phyloP scores from a whole-genome alignment of 2,329 filamentous ascomycete genomes.

The Fonsecaea pedrosoi region DNA sequence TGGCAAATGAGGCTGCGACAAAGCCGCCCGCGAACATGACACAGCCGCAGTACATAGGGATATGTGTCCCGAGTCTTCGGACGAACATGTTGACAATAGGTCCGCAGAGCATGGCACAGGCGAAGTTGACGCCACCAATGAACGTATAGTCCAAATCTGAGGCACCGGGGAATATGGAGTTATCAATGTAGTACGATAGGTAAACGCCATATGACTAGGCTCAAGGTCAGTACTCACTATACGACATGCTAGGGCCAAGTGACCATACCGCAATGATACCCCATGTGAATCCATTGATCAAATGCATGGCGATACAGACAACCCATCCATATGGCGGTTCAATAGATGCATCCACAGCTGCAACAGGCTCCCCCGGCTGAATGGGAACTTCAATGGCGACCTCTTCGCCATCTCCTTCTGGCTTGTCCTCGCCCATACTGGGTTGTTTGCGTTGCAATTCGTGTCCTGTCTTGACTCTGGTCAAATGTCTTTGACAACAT shows the following conservation, averaged over 20 bases:
- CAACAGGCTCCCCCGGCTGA: constrained; percentile 15
- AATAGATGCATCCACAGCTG: constrained; percentile 21
- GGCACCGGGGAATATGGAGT: constrained; percentile 41
- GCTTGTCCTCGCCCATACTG: constrained; percentile 15
- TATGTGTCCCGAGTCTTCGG: constrained; percentile 36
- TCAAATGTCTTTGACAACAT: neutral
- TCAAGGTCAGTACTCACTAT: neutral
- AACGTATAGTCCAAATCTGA: constrained; percentile 44
- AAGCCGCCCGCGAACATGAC: constrained; percentile 39
- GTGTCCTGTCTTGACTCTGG: neutral
- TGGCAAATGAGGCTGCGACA: constrained; percentile 42
- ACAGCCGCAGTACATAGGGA: constrained; percentile 40
- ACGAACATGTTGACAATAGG: constrained; percentile 42
- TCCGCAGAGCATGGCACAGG: constrained; percentile 40
- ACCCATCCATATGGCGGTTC: constrained; percentile 46
- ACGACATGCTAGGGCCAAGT: too few relatives aligned
- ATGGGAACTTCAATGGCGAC: constrained; percentile 20
- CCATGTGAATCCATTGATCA: constrained; percentile 46
- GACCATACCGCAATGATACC: constrained; percentile 41
- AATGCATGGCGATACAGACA: constrained; percentile 39
- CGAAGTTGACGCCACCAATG: constrained; percentile 44
- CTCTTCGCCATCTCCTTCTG: constrained; percentile 16
- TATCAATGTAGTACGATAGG: constrained; percentile 50
- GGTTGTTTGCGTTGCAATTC: neutral
- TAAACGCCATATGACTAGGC: constrained; percentile 51